Evolutionary conservation across 2,329 filamentous ascomycete genomes (phyloP), one percentile per base, ranked within the genome.

Genomic region (Botryotinia calthae): DNA sequence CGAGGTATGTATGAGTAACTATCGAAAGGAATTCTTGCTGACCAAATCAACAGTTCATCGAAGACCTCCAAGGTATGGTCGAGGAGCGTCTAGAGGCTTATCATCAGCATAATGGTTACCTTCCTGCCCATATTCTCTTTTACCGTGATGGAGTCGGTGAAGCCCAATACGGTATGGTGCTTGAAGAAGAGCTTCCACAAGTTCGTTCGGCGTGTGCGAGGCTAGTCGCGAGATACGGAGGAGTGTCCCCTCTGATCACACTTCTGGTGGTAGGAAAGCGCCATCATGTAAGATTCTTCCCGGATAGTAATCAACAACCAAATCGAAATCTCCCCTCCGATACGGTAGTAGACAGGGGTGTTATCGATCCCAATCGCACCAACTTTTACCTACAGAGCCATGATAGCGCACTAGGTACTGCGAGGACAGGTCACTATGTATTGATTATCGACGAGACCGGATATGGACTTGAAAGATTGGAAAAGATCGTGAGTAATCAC

Each of bases 1-100:
- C 92, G 93, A 1, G 91, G 91, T 0, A 86, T 25, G 46, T 9
- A 48, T 12, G 25, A 22, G 1, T 25, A 10, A 48, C 46, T 48
- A 48, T 25, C 2, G 20, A 48, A 48, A 10, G 20, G 9, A 10
- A 10, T 22, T 48, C 20, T 48, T 48, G 46, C 46, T 48, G 46
- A 48, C 46, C 20, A 48, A 25, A 31, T 14, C n/a, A 20, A 56
- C 1, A 56, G 54, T 65, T 63, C 46, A 75, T 84, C 96, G 1
- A 46, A 3, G 46, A 73, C 8, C 61, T 75, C 0, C 6, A 58
- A 16, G 70, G 14, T 5, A 77, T 77, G 75, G 70, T 77, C 0
- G 9, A 18, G 18, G 76, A 77, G 37, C 56, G 76, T 25, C 51
- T 75, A 20, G 8, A 37, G 16, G 51, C 48, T 6, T 74, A 71